phyloP scores from a whole-genome alignment of 2,329 filamentous ascomycete species.

The Ceratocystis harringtonii region DNA sequence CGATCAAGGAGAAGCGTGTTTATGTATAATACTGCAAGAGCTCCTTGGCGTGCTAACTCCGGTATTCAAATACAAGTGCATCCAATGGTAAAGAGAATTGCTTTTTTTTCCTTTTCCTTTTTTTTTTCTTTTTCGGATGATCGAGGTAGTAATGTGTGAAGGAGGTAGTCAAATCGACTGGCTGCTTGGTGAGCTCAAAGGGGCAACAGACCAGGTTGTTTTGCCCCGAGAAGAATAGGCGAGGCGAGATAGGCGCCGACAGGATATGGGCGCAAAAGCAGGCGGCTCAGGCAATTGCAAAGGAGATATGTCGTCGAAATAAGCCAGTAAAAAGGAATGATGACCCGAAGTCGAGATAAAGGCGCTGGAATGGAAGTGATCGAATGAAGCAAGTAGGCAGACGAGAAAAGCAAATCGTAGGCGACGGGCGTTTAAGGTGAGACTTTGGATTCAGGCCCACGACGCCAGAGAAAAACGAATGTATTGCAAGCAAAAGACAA shows the following conservation, averaged over 20 bases:
- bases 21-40: no score
- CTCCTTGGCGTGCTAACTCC: no score
- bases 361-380: background rate
- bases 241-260: slow-evolving; percentile 2
- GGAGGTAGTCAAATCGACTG: background rate
- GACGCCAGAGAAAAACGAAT: background rate
- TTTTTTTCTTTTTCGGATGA: background rate
- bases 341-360: background rate
- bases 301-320: slow-evolving; percentile 3
- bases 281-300: background rate
- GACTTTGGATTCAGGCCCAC: background rate
- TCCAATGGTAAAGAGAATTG: no score
- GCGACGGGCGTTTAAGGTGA: background rate
- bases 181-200: background rate
- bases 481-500: background rate
- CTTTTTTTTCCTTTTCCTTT: no score
- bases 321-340: background rate
- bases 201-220: background rate
- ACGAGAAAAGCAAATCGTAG: background rate
- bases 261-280: background rate
- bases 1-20: no score
- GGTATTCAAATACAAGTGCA: no score
- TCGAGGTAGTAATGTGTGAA: background rate
- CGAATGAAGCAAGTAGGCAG: background rate
- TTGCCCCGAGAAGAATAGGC: background rate